Evolutionary conservation across 2,329 filamentous ascomycete species (phyloP).

Genomic region (Calonectria hawksworthii): DNA sequence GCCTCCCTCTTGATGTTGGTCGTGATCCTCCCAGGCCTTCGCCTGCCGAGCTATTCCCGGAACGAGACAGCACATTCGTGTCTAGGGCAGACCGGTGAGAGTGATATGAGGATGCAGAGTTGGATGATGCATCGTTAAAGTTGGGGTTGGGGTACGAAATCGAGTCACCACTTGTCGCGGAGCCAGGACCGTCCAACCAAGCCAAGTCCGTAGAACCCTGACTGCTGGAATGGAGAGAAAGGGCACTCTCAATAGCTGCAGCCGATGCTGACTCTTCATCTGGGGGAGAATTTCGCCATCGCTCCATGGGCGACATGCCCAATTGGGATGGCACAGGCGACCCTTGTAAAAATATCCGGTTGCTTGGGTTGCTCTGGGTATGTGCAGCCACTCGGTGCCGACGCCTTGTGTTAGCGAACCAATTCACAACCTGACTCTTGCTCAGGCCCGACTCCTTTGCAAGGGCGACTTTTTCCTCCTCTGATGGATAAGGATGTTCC

Average conservation of each 20-base stretch:
- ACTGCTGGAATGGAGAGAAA: constrained; percentile 32
- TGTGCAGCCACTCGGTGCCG: constrained; percentile 57
- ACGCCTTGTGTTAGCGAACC: constrained; percentile 66
- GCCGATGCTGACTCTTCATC: constrained; percentile 59
- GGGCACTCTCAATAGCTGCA: constrained; percentile 54
- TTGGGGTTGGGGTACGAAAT: constrained; percentile 36
- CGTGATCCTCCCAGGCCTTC: constrained; percentile 29
- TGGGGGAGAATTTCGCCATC: constrained; percentile 58
- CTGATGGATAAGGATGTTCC: constrained; percentile 62
- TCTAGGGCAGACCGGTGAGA: constrained; percentile 37
- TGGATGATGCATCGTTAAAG: constrained; percentile 41
- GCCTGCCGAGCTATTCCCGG: constrained; percentile 39
- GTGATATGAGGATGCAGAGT: constrained; percentile 46
- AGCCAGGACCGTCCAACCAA: constrained; percentile 47
- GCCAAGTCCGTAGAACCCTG: constrained; percentile 35
- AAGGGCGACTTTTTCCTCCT: constrained; percentile 59
- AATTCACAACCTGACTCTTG: constrained; percentile 60
- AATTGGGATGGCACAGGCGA: constrained; percentile 59
- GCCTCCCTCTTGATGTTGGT: constrained; percentile 26
- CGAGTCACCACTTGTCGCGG: constrained; percentile 50
- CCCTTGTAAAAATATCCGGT: constrained; percentile 51
- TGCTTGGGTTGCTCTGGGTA: constrained; percentile 43
- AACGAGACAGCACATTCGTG: constrained; percentile 33
- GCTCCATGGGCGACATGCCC: constrained; percentile 61
- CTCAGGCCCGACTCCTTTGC: constrained; percentile 60